These are phyloP conservation scores for Fraxinus excelsior DNA, from an alignment of 257 asterid species.

Conservation along the genomic window DNA sequence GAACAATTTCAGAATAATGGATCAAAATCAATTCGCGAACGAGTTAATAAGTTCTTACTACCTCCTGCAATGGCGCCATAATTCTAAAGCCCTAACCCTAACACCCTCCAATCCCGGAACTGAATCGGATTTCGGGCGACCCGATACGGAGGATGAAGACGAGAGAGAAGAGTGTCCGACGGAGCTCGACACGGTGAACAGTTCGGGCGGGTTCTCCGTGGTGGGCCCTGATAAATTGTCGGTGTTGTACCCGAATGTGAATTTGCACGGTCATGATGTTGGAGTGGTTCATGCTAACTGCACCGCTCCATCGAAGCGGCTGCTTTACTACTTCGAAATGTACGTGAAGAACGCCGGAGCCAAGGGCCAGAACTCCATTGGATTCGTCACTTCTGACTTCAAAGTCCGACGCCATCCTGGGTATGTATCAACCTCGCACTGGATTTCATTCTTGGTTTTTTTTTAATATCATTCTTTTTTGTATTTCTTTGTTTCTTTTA, in stretches of 20 bases:
- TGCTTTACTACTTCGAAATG: conserved; percentile 84
- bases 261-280: conserved; percentile 83
- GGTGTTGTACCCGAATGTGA: conserved; percentile 54
- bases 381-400: conserved; percentile 77
- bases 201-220: conserved; percentile 79
- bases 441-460: no score
- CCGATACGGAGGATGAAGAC: conserved; percentile 35
- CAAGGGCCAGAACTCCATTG: conserved; percentile 83
- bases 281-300: conserved; percentile 90
- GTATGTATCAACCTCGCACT: conserved; percentile 33
- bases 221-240: conserved; percentile 86
- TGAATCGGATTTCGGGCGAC: neutral
- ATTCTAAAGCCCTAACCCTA: conserved; percentile 48
- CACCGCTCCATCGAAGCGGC: conserved; percentile 77
- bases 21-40: conserved; percentile 1
- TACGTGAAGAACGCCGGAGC: conserved; percentile 78
- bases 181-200: conserved; percentile 70
- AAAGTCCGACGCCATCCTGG: conserved; percentile 88
- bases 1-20: neutral
- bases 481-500: neutral
- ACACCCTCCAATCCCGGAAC: conserved; percentile 35
- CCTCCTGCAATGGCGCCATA: conserved; percentile 67
- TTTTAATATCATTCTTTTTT: neutral
- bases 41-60: conserved; percentile 71
- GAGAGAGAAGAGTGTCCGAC: conserved; percentile 70